Evolutionary conservation across 495 filamentous ascomycete genomes (phyloP).

Genomic region (Penicillium soppii): DNA sequence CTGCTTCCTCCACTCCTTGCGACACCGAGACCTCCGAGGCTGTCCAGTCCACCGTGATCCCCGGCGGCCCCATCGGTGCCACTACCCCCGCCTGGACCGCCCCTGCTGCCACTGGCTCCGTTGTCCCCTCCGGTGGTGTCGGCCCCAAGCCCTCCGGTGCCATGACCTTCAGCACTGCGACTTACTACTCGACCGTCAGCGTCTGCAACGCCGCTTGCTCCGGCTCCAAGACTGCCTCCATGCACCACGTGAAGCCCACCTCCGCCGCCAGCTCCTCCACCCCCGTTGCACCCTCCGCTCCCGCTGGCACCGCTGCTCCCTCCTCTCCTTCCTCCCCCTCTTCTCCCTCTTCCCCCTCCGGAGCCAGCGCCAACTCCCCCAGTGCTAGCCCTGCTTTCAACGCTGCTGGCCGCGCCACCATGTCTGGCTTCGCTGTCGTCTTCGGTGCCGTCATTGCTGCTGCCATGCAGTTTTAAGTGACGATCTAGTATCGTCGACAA

Average conservation of each 20-base stretch:
- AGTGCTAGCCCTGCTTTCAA: conserved; percentile 19
- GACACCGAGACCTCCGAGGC: conserved; percentile 8
- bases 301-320: not conserved
- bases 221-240: conserved; percentile 8
- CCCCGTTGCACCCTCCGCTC: not conserved
- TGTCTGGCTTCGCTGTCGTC: conserved; percentile 24
- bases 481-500: not conserved
- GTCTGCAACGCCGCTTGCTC: conserved; percentile 9
- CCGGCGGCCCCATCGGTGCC: not conserved
- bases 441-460: conserved; percentile 22
- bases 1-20: conserved; percentile 7
- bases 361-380: conserved; percentile 6
- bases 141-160: not conserved
- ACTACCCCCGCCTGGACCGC: not conserved
- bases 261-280: conserved; percentile 3
- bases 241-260: conserved; percentile 9
- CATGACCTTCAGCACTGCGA: conserved; percentile 1
- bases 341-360: conserved; percentile 10
- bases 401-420: conserved; percentile 27
- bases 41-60: not conserved
- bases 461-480: conserved; percentile 26
- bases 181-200: conserved; percentile 2
- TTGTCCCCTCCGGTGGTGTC: no score
- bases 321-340: not conserved
- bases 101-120: not conserved